Conservation (phyloP, 345 rosid species). For the Eucalyptus victrix region DNA sequence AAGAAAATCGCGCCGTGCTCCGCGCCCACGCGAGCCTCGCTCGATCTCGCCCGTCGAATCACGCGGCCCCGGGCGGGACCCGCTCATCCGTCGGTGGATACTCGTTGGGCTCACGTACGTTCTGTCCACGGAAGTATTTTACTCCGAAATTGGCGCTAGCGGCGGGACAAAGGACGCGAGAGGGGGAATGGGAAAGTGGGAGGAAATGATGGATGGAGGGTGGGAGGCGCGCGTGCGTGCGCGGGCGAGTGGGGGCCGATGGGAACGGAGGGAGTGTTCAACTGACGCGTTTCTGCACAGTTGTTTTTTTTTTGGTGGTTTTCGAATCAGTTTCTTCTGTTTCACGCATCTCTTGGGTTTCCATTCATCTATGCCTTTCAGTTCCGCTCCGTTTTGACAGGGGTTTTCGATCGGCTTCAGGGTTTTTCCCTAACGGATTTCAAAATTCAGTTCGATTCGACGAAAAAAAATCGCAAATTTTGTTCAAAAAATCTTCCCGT, state of each 20-base stretch:
- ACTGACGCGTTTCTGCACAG: background rate
- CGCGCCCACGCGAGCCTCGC: background rate
- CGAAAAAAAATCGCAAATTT: no score
- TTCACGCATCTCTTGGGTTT: no score
- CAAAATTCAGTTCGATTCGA: no score
- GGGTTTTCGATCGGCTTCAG: no score
- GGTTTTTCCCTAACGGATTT: no score
- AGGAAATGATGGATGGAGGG: background rate
- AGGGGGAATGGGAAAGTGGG: background rate
- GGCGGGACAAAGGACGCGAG: background rate
- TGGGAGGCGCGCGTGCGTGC: background rate
- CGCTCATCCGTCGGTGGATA: background rate
- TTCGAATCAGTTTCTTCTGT: no score
- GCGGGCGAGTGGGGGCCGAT: background rate
- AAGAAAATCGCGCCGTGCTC: background rate
- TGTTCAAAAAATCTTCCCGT: no score
- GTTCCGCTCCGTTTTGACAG: no score
- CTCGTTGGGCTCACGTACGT: fast-evolving
- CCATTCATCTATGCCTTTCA: no score
- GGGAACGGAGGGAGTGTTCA: background rate
- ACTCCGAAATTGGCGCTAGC: background rate
- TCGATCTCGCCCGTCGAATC: background rate
- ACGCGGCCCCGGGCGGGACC: fast-evolving
- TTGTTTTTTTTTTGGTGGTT: no score
- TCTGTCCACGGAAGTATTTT: background rate